Evolutionary conservation across 257 asterid species (phyloP).

Genomic region (Ajuga chamaepitys): DNA sequence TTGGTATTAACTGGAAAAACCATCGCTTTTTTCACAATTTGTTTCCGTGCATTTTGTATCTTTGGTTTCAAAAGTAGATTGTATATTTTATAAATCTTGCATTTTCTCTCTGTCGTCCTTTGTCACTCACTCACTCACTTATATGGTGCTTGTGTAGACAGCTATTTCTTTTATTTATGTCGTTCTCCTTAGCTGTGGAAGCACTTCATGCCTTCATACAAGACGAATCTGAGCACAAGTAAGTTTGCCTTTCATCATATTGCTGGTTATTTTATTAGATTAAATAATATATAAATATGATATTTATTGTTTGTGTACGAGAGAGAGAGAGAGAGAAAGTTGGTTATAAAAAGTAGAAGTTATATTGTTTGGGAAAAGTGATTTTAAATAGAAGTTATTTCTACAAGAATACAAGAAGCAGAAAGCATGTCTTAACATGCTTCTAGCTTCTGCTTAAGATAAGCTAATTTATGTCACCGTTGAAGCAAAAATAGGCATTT

Average conservation of each 20-base stretch:
- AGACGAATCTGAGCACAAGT: conserved; percentile 99
- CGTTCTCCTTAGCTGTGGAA: conserved; percentile 97
- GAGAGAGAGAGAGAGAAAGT: no score
- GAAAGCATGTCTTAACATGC: no score
- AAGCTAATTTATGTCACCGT: no score
- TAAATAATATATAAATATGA: no score
- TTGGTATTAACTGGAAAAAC: not conserved
- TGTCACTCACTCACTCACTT: conserved; percentile 12
- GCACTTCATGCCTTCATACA: conserved; percentile 95
- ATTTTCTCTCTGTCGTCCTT: conserved; percentile 3
- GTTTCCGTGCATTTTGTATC: not conserved
- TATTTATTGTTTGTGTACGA: no score
- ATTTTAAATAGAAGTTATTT: no score
- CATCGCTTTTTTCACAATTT: not conserved
- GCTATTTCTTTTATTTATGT: conserved; percentile 94
- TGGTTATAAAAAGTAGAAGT: no score
- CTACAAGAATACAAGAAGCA: no score
- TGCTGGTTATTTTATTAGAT: conserved; percentile 4
- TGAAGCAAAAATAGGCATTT: no score
- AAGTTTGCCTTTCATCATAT: conserved; percentile 28
- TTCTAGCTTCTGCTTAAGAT: no score
- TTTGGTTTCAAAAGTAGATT: not conserved
- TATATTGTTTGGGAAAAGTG: no score
- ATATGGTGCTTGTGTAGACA: conserved; percentile 75
- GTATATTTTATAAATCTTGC: not conserved